These are phyloP conservation scores for Passalora sequoiae DNA, from an alignment of 2,329 filamentous ascomycete genomes.

Conservation along the genomic window DNA sequence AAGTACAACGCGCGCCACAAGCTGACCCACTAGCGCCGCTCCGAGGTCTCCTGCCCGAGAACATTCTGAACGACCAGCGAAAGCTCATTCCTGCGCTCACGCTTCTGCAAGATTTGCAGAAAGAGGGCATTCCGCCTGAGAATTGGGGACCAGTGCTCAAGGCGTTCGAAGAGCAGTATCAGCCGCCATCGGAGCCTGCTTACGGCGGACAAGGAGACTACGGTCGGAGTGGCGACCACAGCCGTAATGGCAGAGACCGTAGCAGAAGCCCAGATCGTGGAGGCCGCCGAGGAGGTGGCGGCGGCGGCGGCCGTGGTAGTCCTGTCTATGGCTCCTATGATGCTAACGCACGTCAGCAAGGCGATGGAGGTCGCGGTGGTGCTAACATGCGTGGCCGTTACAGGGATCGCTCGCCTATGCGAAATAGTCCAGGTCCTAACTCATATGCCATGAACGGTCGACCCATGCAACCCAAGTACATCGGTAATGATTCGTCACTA, in stretches of 20 bases:
- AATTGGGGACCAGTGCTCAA: conserved; percentile 61
- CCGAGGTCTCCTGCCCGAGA: conserved; percentile 33
- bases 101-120: conserved; percentile 68
- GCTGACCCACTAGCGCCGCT: conserved; percentile 29
- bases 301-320: conserved; percentile 55
- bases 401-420: conserved; percentile 75
- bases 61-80: conserved; percentile 35
- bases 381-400: conserved; percentile 61
- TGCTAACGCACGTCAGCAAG: conserved; percentile 32
- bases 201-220: conserved; percentile 22
- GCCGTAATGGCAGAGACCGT: conserved; percentile 59
- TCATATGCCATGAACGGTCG: conserved; percentile 38
- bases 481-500: conserved; percentile 72
- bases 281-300: no score
- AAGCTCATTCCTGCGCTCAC: conserved; percentile 66
- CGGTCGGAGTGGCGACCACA: conserved; percentile 43
- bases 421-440: conserved; percentile 59
- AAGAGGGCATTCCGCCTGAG: conserved; percentile 71
- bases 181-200: conserved; percentile 17
- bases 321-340: conserved; percentile 70
- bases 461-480: conserved; percentile 61
- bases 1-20: conserved; percentile 26
- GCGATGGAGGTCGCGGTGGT: conserved; percentile 28
- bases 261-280: conserved; percentile 64
- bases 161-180: conserved; percentile 40